Percentiles rank a stretch among this genome's conserved stretches.
These are phyloP conservation scores for Simplicillium aogashimaense DNA, from an alignment of 2,329 filamentous ascomycete genomes.

Conservation along the genomic window DNA sequence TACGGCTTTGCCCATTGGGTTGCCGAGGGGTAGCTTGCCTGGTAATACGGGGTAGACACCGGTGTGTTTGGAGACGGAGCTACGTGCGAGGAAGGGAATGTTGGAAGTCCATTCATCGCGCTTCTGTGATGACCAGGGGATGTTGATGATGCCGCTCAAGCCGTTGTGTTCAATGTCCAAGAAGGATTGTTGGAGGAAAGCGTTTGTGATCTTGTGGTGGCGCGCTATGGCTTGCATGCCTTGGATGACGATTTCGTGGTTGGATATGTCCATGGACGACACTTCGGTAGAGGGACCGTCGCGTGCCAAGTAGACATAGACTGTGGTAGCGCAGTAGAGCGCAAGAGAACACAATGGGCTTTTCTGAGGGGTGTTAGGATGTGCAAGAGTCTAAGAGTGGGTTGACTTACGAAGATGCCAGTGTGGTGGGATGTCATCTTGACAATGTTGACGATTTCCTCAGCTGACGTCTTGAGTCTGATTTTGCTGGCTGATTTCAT, in stretches of 20 bases:
- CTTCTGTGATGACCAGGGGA: slow-evolving; percentile 22
- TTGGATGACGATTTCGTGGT: slow-evolving; percentile 65
- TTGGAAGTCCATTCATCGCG: slow-evolving; percentile 21
- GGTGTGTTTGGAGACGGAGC: slow-evolving; percentile 29
- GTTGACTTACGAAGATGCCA: slow-evolving; percentile 48
- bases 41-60: slow-evolving; percentile 30
- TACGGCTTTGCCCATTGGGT: slow-evolving; percentile 13
- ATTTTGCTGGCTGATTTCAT: slow-evolving; percentile 63
- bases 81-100: slow-evolving; percentile 39
- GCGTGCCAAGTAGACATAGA: slow-evolving; percentile 73
- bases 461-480: slow-evolving; percentile 68
- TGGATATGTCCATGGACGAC: slow-evolving; percentile 32
- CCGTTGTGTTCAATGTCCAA: slow-evolving; percentile 61
- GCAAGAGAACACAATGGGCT: slow-evolving; percentile 52
- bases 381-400: background rate
- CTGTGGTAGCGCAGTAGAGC: slow-evolving; percentile 74
- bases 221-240: slow-evolving; percentile 70
- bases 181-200: slow-evolving; percentile 76
- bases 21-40: slow-evolving; percentile 30
- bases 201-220: slow-evolving; percentile 66
- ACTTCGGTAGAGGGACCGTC: slow-evolving; percentile 51
- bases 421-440: slow-evolving; percentile 65
- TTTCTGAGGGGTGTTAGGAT: slow-evolving; percentile 13
- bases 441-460: slow-evolving; percentile 78
- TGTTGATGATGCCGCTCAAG: slow-evolving; percentile 22